These are phyloP conservation scores for Ophiostoma sp. DNA, from an alignment of 2,329 filamentous ascomycete genomes.

Conservation along the genomic window DNA sequence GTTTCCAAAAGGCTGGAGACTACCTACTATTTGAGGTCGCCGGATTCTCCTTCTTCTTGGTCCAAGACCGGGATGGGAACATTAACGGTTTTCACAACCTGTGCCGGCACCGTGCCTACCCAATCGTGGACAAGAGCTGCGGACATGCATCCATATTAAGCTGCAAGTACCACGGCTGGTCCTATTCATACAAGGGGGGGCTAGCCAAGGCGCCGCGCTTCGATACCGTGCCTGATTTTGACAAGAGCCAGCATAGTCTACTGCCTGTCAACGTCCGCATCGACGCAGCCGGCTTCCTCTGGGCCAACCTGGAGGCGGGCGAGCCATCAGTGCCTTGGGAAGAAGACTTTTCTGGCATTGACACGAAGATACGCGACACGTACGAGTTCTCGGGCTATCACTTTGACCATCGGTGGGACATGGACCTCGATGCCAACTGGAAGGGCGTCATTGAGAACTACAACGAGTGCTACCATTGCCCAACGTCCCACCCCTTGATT, in stretches of 20 bases:
- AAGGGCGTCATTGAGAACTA: conserved; percentile 44
- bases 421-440: conserved; percentile 38
- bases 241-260: conserved; percentile 40
- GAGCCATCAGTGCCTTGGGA: conserved; percentile 40
- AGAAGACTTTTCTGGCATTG: conserved; percentile 31
- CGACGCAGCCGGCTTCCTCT: conserved; percentile 28
- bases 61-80: conserved; percentile 33
- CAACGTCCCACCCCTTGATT: conserved; percentile 44
- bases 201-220: conserved; percentile 41
- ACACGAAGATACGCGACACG: conserved; percentile 15
- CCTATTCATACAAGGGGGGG: conserved; percentile 39
- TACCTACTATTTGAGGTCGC: conserved; percentile 35
- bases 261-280: conserved; percentile 43
- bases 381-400: conserved; percentile 30
- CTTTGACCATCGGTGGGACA: conserved; percentile 29
- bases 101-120: conserved; percentile 42
- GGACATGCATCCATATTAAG: conserved; percentile 38
- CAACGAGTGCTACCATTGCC: conserved; percentile 47
- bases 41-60: conserved; percentile 38
- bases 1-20: conserved; percentile 35
- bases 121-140: conserved; percentile 35
- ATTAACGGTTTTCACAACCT: conserved; percentile 42
- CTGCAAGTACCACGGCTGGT: conserved; percentile 45
- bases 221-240: conserved; percentile 36
- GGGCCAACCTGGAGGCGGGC: conserved; percentile 36